These are phyloP conservation scores for Chlamydomonas eustigma DNA, from an alignment of 139 green algal genomes.

Conservation along the genomic window DNA sequence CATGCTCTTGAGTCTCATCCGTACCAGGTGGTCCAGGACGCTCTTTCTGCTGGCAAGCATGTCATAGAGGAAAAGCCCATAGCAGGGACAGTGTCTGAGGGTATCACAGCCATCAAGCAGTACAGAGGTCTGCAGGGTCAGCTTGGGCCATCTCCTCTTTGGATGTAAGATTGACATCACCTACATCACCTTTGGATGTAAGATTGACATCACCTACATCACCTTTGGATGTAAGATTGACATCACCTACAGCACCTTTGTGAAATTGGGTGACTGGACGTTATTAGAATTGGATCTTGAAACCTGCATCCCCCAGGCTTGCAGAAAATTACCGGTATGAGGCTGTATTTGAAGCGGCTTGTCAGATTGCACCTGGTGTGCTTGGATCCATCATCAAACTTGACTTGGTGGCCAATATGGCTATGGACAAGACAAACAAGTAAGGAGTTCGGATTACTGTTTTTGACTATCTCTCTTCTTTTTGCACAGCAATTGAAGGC, in stretches of 20 bases:
- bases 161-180: not conserved
- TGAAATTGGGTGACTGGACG: not conserved
- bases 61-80: slow-evolving; percentile 58
- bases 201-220: not conserved
- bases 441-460: not conserved
- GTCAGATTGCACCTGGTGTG: not conserved
- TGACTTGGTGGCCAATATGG: slow-evolving; percentile 41
- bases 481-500: not conserved
- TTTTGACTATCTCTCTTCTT: not conserved
- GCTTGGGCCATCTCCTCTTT: slow-evolving; percentile 4
- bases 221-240: not conserved
- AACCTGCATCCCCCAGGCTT: not conserved
- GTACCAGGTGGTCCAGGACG: slow-evolving; percentile 23
- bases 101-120: slow-evolving; percentile 8
- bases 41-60: slow-evolving; percentile 39
- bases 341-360: slow-evolving; percentile 35
- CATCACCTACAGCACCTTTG: not conserved
- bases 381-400: slow-evolving; percentile 46
- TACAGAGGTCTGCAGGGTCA: slow-evolving; percentile 18
- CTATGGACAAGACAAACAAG: slow-evolving; percentile 47
- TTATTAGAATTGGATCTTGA: not conserved
- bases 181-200: not conserved
- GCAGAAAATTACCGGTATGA: slow-evolving; percentile 31
- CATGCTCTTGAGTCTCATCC: too few species aligned
- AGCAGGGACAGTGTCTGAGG: slow-evolving; percentile 14